Conservation (phyloP, 345 rosid species). For the Murraya paniculata region DNA sequence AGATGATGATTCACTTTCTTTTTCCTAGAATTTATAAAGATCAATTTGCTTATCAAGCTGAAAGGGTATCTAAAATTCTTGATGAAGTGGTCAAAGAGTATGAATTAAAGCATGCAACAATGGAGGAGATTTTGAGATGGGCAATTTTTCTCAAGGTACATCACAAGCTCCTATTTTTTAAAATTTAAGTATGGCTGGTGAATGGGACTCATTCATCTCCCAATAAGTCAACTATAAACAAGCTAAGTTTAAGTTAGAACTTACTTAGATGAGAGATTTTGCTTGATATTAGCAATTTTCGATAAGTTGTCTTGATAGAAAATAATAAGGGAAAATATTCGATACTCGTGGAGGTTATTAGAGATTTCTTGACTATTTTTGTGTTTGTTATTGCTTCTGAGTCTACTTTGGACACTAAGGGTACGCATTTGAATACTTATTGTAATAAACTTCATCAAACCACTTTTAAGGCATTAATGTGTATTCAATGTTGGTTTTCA, state of each 20-base stretch:
- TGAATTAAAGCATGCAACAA: too few species aligned
- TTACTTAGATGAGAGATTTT: background rate
- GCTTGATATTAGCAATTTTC: background rate
- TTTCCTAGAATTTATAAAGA: background rate
- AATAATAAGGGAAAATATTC: background rate
- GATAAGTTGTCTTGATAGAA: background rate
- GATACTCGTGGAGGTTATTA: background rate
- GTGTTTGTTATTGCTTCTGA: background rate
- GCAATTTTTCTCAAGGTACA: background rate
- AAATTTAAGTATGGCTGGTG: background rate
- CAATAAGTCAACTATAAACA: background rate
- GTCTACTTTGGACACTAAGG: background rate
- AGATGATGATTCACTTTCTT: background rate
- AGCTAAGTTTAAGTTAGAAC: background rate
- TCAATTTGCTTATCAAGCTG: background rate
- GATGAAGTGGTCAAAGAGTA: background rate
- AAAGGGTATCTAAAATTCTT: background rate
- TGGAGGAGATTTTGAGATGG: background rate
- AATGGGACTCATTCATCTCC: background rate
- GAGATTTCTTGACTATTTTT: background rate
- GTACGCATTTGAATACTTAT: background rate
- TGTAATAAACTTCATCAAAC: too few species aligned
- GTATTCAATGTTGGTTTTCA: too few species aligned
- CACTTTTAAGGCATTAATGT: background rate
- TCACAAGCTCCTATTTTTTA: background rate